Evolutionary conservation across 2,329 filamentous ascomycete genomes (phyloP).

Genomic region (Exophiala phaeomuriformis): DNA sequence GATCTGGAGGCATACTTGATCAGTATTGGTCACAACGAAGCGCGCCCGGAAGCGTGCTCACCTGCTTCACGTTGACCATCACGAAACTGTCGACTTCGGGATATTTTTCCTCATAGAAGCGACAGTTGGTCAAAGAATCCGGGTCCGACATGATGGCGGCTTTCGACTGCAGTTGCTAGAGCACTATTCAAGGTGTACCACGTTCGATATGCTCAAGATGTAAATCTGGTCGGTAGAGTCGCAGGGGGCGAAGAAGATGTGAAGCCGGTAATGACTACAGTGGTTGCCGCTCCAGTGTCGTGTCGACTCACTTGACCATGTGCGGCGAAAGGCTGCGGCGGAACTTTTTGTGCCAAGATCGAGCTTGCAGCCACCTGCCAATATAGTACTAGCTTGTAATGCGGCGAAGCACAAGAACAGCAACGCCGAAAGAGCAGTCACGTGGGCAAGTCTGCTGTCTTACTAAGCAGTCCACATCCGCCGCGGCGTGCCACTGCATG

Average conservation of each 20-base stretch:
- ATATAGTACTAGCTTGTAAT: not conserved
- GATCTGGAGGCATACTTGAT: slow-evolving; percentile 52
- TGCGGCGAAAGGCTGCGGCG: slow-evolving; percentile 4
- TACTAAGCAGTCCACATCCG: not conserved
- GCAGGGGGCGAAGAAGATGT: slow-evolving; percentile 53
- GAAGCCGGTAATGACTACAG: slow-evolving; percentile 19
- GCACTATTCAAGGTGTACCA: not conserved
- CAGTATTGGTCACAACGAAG: slow-evolving; percentile 3
- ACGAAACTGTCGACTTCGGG: slow-evolving; percentile 99
- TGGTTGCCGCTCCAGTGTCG: not conserved
- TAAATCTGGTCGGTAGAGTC: slow-evolving; percentile 42
- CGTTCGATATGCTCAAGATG: not conserved
- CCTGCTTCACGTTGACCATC: slow-evolving; percentile 99
- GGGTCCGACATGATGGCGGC: slow-evolving; percentile 26
- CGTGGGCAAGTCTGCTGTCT: not conserved
- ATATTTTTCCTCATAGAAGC: slow-evolving; percentile 96
- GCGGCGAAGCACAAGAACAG: not conserved
- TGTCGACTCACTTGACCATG: not conserved
- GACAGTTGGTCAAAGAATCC: slow-evolving; percentile 84
- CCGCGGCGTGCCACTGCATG: too few relatives aligned
- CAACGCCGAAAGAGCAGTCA: not conserved
- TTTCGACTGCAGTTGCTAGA: not conserved
- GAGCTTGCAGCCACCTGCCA: too few relatives aligned
- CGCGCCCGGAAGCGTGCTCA: slow-evolving; percentile 34
- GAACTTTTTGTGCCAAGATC: slow-evolving; percentile 7